Evolutionary conservation across 2,329 filamentous ascomycete species (phyloP), one percentile per base, ranked within the genome.

Genomic region (Rachicladosporium sp.): DNA sequence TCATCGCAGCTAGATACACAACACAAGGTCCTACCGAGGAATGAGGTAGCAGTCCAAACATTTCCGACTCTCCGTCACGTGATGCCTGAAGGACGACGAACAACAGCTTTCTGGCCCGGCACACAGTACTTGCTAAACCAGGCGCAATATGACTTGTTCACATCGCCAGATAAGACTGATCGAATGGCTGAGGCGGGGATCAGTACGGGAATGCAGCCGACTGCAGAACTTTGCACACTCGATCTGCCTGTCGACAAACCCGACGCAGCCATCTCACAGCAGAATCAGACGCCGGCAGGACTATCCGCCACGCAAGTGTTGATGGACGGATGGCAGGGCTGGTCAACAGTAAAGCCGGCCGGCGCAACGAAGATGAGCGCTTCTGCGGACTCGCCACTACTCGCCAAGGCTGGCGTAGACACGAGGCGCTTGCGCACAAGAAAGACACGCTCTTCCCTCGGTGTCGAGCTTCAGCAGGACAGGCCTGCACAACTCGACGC

Each of bases 271-370:
- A 19, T 19, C 15, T 19, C 15, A 19, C 15, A 19, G 15, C 15
- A 19, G 15, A 19, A 19, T 19, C 15, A 19, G 15, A 19, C 15
- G 15, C 15, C 15, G 5, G 50, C 51, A 33, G 46, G 46, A 6
- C 29, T 52, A 36, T 53, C 63, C 27, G 65, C 61, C 41, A 69
- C 66, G 2, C 66, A 69, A 40, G 63, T 64, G 10, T 49, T 69
- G 6, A 58, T 68, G 35, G 55, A 58, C 19, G 61, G 56, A 6
- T 59, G 46, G 60, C 56, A 37, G 55, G 62, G 34, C 50, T 65
- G 32, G 63, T 66, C 51, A 43, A 63, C 62, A 8, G 51, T 60
- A 29, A 68, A 66, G 50, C 67, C 66, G 40, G 3, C 15, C 15
- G 5, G 15, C 15, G 15, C 15, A 19, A 19, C 15, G 15, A 19